Evolutionary conservation across 108 stramenopile species (phyloP).

Genomic region (Skeletonema menzelii): DNA sequence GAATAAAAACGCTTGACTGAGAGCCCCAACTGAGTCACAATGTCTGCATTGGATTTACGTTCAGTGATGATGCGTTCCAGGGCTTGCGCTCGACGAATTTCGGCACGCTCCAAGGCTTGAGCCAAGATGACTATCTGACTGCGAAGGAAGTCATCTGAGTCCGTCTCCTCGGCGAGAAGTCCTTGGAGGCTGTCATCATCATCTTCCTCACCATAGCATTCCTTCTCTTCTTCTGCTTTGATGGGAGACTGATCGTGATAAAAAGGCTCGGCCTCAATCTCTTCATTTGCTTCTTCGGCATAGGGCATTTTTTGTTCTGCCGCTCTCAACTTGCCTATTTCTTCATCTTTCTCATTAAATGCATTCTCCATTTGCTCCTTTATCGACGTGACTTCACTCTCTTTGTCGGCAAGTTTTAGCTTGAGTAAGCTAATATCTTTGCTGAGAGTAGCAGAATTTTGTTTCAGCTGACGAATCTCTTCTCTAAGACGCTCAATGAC

Average conservation of each 20-base stretch:
- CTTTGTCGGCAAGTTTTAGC: constrained; percentile 41
- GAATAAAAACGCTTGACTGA: constrained; percentile 78
- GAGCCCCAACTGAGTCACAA: constrained; percentile 61
- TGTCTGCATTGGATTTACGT: constrained; percentile 63
- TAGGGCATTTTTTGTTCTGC: constrained; percentile 1
- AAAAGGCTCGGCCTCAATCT: constrained; percentile 27
- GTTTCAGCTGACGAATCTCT: constrained; percentile 11
- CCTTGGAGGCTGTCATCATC: constrained; percentile 34
- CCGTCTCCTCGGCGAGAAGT: constrained; percentile 33
- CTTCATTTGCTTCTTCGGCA: not conserved
- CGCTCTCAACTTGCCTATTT: constrained; percentile 33
- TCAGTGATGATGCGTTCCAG: constrained; percentile 66
- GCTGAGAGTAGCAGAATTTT: constrained; percentile 26
- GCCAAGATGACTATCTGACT: constrained; percentile 64
- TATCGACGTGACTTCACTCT: constrained; percentile 29
- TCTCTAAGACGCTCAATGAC: constrained; percentile 21
- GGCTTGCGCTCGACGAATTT: constrained; percentile 64
- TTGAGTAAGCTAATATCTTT: constrained; percentile 33
- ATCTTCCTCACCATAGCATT: constrained; percentile 10
- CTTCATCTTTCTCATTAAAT: constrained; percentile 39
- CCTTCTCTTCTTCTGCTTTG: constrained; percentile 42
- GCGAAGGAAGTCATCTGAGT: constrained; percentile 57
- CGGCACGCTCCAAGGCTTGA: constrained; percentile 68
- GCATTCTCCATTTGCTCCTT: constrained; percentile 32
- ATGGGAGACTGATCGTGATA: constrained; percentile 1